Percentiles rank a stretch among this genome's conserved stretches.
Evolutionary conservation across 2,329 filamentous ascomycete species (phyloP).

Genomic region (Plenodomus tracheiphilus): DNA sequence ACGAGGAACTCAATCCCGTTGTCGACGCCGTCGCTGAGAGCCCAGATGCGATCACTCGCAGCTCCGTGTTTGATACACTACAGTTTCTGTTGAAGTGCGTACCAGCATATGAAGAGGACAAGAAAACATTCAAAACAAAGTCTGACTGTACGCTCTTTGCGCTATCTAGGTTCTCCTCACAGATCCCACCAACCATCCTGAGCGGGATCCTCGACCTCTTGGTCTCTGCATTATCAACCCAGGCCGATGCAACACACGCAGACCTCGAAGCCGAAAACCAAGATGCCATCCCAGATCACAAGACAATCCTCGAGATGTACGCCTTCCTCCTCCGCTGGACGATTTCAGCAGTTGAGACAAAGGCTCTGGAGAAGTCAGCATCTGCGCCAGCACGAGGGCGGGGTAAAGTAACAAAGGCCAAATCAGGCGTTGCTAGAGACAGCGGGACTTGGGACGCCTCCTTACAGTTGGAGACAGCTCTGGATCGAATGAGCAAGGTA

Average conservation of each 20-base stretch:
- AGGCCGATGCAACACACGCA: conserved; percentile 81
- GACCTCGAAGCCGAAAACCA: conserved; percentile 93
- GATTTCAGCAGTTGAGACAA: conserved; percentile 89
- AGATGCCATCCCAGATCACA: conserved; percentile 76
- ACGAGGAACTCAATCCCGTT: conserved; percentile 85
- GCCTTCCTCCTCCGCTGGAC: conserved; percentile 95
- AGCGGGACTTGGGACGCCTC: conserved; percentile 88
- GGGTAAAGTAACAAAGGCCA: conserved; percentile 73
- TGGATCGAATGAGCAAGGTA: conserved; percentile 95
- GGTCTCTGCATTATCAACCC: conserved; percentile 80
- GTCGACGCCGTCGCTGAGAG: conserved; percentile 90
- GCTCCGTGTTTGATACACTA: conserved; percentile 83
- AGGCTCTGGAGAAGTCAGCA: conserved; percentile 86
- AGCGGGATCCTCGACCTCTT: conserved; percentile 93
- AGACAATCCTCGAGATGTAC: conserved; percentile 89
- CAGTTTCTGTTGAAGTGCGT: conserved; percentile 97
- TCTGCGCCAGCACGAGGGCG: conserved; percentile 71
- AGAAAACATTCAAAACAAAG: conserved; percentile 39
- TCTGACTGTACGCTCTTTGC: conserved; percentile 66
- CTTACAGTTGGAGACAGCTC: conserved; percentile 79
- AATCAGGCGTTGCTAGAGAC: conserved; percentile 64
- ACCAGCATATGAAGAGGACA: conserved; percentile 54
- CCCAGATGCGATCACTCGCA: conserved; percentile 81
- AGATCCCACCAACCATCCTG: conserved; percentile 77
- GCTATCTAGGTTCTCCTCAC: conserved; percentile 75